phyloP scores from a whole-genome alignment of 2,329 filamentous ascomycete genomes.

The Fusarium siculi region DNA sequence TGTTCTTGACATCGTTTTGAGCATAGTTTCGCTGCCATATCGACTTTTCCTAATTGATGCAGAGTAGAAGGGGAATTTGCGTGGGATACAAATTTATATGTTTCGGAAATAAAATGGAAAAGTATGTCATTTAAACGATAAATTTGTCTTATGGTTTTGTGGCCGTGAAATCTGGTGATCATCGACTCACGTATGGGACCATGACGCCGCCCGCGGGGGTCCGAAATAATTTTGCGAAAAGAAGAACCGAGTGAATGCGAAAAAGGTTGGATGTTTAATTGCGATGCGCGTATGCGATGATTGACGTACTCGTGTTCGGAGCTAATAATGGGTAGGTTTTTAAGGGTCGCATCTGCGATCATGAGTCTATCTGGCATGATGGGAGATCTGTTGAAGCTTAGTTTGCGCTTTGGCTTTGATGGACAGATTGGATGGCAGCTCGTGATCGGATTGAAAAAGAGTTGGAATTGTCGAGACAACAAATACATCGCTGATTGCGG shows the following conservation, averaged over 20 bases:
- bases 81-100: not conserved
- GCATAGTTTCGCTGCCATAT: not conserved
- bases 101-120: not conserved
- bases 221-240: not conserved
- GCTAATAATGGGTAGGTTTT: not conserved
- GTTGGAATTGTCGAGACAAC: not conserved
- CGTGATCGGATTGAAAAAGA: not conserved
- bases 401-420: not conserved
- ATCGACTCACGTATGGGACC: constrained; percentile 4
- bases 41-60: not conserved
- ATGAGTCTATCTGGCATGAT: not conserved
- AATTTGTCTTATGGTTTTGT: not conserved
- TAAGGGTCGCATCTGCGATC: not conserved
- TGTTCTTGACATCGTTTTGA: not conserved
- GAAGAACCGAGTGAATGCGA: not conserved
- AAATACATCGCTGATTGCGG: not conserved
- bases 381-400: constrained; percentile 2
- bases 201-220: constrained; percentile 4
- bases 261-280: not conserved
- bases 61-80: rapidly evolving
- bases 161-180: not conserved
- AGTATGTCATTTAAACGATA: not conserved
- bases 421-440: not conserved
- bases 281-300: not conserved
- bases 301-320: constrained; percentile 21